Evolutionary conservation across 768 basidiomycete genomes (phyloP).

Genomic region (Termitomyces sp.): DNA sequence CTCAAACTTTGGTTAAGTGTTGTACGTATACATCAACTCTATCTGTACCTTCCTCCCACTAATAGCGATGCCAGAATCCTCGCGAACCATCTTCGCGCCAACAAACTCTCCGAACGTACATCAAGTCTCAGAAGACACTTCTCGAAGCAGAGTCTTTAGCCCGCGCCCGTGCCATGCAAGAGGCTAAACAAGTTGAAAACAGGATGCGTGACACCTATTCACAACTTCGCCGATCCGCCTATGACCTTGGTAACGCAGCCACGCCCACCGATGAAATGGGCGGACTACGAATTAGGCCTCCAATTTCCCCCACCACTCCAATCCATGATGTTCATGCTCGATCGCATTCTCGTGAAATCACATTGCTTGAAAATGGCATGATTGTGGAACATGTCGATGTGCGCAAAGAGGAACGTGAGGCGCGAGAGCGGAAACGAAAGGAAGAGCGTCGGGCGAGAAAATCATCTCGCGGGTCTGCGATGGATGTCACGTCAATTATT

Average conservation of each 20-base stretch:
- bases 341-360: conserved; percentile 64
- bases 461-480: conserved; percentile 61
- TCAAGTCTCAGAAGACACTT: conserved; percentile 74
- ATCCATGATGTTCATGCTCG: conserved; percentile 36
- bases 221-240: conserved; percentile 72
- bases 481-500: conserved; percentile 70
- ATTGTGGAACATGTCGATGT: conserved; percentile 87
- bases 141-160: conserved; percentile 81
- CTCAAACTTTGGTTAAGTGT: conserved; percentile 75
- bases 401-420: conserved; percentile 72
- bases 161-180: conserved; percentile 71
- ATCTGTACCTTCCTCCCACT: conserved; percentile 2
- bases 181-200: conserved; percentile 69
- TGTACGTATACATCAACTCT: conserved; percentile 37
- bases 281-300: conserved; percentile 69
- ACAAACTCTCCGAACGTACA: conserved; percentile 75
- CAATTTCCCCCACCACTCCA: conserved; percentile 37
- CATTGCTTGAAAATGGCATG: conserved; percentile 83
- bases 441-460: conserved; percentile 74
- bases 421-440: conserved; percentile 59
- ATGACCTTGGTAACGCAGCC: conserved; percentile 51
- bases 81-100: conserved; percentile 83
- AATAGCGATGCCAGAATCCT: conserved; percentile 59
- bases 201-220: conserved; percentile 77
- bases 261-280: conserved; percentile 50